Base-by-base conservation (phyloP, 495 filamentous ascomycete species). In the Talaromyces liani region DNA sequence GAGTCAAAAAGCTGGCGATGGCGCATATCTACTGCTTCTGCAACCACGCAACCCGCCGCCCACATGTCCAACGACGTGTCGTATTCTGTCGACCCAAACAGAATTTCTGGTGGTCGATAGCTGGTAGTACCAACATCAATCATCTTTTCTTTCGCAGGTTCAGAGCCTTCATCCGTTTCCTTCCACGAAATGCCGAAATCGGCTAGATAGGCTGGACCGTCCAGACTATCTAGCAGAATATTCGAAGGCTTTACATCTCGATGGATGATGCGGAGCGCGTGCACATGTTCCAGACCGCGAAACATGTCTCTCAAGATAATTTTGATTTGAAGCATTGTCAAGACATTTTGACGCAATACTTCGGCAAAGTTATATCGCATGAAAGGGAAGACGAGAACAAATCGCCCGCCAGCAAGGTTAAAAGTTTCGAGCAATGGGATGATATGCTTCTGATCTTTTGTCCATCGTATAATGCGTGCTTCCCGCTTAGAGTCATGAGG, bases 111-210 rank as follows among this genome's bases (percentile, higher is more conserved):
- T 0, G 94, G 80, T 12, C 95, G 86, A 71, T 99, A 99, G 59
- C 86, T 86, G 0, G 92, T 91, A 0, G 94, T 98, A 6, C 94
- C 94, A 9, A 99, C 88, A 72, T 99, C 94, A 14, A 92, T 88
- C 65, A 96, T 88, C 74, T 97, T 98, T 58, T 81, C 65, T 58
- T 83, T 72, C 8, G 78, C 65, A 8, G 87, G 83, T 70, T 98
- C 92, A 16, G 84, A 81, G 2, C 74, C 69, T 2, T 78, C 62
- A 33, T 87, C 88, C 2, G 76, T 70, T 8, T 87, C 84, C 64
- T 87, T 84, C 89, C 90, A 97, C 7, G 93, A 85, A 41, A 93
- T 93, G 22, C 94, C 94, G 76, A 98, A 98, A 74, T 98, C 94
- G 16, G 89, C 85, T 20, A 98, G 78, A 58, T 86, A 88, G 4